Base-by-base conservation (phyloP, 108 stramenopile species). In the Nitzschia sp. region DNA sequence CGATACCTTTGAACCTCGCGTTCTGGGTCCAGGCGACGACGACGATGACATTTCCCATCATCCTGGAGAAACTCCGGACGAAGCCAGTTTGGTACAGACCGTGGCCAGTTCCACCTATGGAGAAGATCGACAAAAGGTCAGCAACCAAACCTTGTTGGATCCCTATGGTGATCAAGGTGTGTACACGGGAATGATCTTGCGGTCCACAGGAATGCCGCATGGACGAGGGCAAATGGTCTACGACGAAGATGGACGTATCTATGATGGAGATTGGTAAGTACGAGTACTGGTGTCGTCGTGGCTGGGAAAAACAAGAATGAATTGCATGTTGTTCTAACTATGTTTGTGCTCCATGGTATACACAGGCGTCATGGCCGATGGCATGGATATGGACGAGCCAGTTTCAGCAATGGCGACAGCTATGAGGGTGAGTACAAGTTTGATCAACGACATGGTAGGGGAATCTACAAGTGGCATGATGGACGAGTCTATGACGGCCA, bases 401-500 rank as follows among this genome's bases (percentile, higher is more conserved):
- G 56, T 25, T 86, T 81, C 63, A 60, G 73, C 55, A 80, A 86
- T 53, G 75, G 75, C 10, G 75, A 76, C 52, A 43, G 52, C 38
- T 83, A 83, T 53, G 77, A 83, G 51, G 85, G 85, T 44, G 80
- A 86, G 63, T 86, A 81, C 65, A 72, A 73, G 57, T 76, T 76
- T 41, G 82, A 83, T 66, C 80, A 83, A 56, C 70, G 78, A 15
- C 82, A 86, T 62, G 93, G 93, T 24, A 51, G 50, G 7, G 93
- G 93, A 15, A 67, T 66, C 10, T 83, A 86, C 51, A 61, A 58
- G 7, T 86, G 83, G 76, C 56, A 66, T 20, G 82, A 89, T 62
- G 93, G 93, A 24, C 73, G 88, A 24, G 72, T 78, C 20, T 94
- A 85, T 61, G 80, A 84, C 34, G 92, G 92, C n/a, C 67, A 79